These are phyloP conservation scores for Lichtheimia ornata DNA, from an alignment of 371 early-diverging fungal species.

Conservation along the genomic window DNA sequence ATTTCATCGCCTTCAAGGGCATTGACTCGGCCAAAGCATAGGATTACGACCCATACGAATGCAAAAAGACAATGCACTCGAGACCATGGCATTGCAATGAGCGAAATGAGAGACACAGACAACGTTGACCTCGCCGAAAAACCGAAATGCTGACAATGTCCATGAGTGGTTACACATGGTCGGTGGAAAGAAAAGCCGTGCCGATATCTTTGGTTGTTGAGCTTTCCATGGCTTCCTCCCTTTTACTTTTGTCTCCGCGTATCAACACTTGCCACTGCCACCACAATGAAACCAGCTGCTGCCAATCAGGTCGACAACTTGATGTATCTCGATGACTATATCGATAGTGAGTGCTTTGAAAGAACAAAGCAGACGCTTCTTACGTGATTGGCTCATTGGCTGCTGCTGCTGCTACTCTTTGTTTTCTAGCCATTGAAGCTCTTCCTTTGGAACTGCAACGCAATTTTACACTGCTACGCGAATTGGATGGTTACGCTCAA, in stretches of 20 bases:
- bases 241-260: too few species aligned
- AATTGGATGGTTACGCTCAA: conserved; percentile 87
- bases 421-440: conserved; percentile 74
- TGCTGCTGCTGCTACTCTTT: neutral
- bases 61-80: neutral
- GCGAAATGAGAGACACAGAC: too few species aligned
- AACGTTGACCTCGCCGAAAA: too few species aligned
- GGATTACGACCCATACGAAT: neutral
- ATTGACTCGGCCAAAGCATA: neutral
- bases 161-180: too few species aligned
- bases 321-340: conserved; percentile 83
- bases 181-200: too few species aligned
- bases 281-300: conserved; percentile 33
- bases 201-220: too few species aligned
- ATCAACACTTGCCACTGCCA: too few species aligned
- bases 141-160: too few species aligned
- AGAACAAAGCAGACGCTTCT: conserved; percentile 1
- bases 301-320: conserved; percentile 46
- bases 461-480: conserved; percentile 88
- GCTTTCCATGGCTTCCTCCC: too few species aligned
- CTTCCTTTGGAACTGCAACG: conserved; percentile 89
- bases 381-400: neutral
- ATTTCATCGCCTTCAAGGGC: conserved; percentile 9
- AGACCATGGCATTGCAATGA: too few species aligned
- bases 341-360: conserved; percentile 72